phyloP scores from a whole-genome alignment of 2,329 filamentous ascomycete species.

The Hypomyces rosellus region DNA sequence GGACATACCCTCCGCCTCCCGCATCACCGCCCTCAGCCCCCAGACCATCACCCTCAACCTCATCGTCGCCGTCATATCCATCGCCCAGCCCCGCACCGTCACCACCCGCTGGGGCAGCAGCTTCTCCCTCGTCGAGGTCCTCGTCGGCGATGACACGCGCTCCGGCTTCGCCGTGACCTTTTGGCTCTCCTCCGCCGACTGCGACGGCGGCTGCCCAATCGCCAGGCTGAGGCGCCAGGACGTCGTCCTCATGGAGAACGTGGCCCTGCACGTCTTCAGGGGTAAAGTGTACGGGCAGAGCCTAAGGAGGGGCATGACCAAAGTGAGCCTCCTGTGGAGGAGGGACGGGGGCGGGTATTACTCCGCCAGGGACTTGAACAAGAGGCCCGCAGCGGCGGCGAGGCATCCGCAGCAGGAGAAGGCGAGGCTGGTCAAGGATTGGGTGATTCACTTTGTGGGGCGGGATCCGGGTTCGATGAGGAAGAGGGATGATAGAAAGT shows the following conservation, averaged over 20 bases:
- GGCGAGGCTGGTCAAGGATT: slow-evolving; percentile 62
- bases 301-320: slow-evolving; percentile 63
- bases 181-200: slow-evolving; percentile 57
- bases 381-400: slow-evolving; percentile 13
- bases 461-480: slow-evolving; percentile 20
- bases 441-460: slow-evolving; percentile 66
- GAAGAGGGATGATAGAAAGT: slow-evolving; percentile 14
- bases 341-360: slow-evolving; percentile 51
- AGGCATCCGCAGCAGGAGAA: slow-evolving; percentile 52
- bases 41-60: slow-evolving; percentile 79
- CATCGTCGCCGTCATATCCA: slow-evolving; percentile 71
- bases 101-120: slow-evolving; percentile 57
- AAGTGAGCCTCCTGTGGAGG: slow-evolving; percentile 57
- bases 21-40: slow-evolving; percentile 62
- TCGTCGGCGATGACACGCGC: slow-evolving; percentile 80
- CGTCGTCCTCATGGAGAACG: slow-evolving; percentile 71
- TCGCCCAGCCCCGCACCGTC: slow-evolving; percentile 61
- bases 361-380: slow-evolving; percentile 41
- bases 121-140: slow-evolving; percentile 65
- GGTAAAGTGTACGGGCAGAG: slow-evolving; percentile 80
- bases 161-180: slow-evolving; percentile 77
- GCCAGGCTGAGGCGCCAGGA: slow-evolving; percentile 60
- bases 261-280: slow-evolving; percentile 70
- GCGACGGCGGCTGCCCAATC: slow-evolving; percentile 27
- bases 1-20: slow-evolving; percentile 60